Conservation (phyloP, 805 yeast species). For the Candida vaughaniae region DNA sequence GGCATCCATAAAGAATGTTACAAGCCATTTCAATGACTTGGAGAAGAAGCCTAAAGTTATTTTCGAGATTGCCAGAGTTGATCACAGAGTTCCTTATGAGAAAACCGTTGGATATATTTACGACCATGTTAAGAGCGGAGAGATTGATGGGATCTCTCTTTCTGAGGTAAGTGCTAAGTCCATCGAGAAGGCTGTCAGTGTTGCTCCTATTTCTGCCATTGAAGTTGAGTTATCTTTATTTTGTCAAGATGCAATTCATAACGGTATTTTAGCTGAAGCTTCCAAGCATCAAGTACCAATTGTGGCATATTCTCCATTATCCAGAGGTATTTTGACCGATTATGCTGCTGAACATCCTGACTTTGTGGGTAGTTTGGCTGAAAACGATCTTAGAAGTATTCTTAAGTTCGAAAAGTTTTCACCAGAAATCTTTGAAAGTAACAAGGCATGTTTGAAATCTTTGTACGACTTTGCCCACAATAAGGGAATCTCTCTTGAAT, state of each 20-base stretch:
- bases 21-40: conserved; percentile 22
- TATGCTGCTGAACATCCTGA: conserved; percentile 38
- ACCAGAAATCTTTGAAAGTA: conserved; percentile 55
- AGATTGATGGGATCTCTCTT: conserved; percentile 67
- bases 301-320: conserved; percentile 81
- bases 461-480: conserved; percentile 50
- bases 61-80: conserved; percentile 75
- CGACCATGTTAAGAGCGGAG: conserved; percentile 61
- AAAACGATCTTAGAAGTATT: conserved; percentile 5
- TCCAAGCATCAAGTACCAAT: conserved; percentile 61
- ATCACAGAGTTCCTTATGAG: conserved; percentile 53
- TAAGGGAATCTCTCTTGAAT: conserved; percentile 57
- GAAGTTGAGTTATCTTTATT: conserved; percentile 80
- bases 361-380: conserved; percentile 5
- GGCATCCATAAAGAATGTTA: conserved; percentile 47
- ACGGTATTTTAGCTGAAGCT: conserved; percentile 64
- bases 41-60: conserved; percentile 37
- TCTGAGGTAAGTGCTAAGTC: conserved; percentile 70
- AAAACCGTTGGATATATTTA: conserved; percentile 57
- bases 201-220: conserved; percentile 61
- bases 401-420: conserved; percentile 43
- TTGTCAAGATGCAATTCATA: conserved; percentile 55
- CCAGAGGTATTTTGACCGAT: conserved; percentile 78
- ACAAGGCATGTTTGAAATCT: conserved; percentile 48
- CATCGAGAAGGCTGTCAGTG: conserved; percentile 55